Percentiles rank a stretch among this genome's conserved stretches.
These are phyloP conservation scores for Russula brevipes DNA, from an alignment of 768 basidiomycete species.

Conservation along the genomic window DNA sequence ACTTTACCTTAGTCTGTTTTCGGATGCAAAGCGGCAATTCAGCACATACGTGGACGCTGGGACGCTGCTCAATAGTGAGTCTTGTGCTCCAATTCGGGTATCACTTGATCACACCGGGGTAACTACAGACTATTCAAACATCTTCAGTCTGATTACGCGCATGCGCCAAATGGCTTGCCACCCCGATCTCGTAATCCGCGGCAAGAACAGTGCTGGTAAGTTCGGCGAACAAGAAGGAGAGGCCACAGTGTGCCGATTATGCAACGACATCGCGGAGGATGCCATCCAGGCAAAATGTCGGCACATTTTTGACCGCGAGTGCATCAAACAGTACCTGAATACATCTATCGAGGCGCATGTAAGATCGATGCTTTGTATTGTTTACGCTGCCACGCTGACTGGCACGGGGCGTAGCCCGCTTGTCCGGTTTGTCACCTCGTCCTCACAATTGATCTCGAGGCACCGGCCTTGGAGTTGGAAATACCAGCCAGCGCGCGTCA, in stretches of 20 bases:
- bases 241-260: conserved; percentile 87
- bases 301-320: conserved; percentile 94
- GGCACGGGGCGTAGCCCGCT: conserved; percentile 51
- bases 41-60: conserved; percentile 85
- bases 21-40: conserved; percentile 90
- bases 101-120: not conserved
- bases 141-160: conserved; percentile 87
- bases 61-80: conserved; percentile 87
- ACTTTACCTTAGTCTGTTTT: conserved; percentile 84
- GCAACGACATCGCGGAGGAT: conserved; percentile 95
- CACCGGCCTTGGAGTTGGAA: conserved; percentile 81
- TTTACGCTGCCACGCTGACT: not conserved
- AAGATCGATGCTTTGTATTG: not conserved
- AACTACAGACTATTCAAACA: conserved; percentile 75
- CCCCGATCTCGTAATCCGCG: conserved; percentile 88
- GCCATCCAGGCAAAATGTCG: conserved; percentile 90
- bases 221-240: conserved; percentile 63
- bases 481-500: conserved; percentile 58
- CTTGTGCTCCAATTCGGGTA: not conserved
- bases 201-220: conserved; percentile 66
- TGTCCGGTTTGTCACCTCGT: conserved; percentile 94
- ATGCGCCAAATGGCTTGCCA: conserved; percentile 96
- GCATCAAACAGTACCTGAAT: conserved; percentile 89
- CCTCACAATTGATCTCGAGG: conserved; percentile 93
- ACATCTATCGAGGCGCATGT: conserved; percentile 63